Percentiles rank a stretch among this genome's conserved stretches.
phyloP scores from a whole-genome alignment of 176 grass and related monocot species.

The Juncus effusus region DNA sequence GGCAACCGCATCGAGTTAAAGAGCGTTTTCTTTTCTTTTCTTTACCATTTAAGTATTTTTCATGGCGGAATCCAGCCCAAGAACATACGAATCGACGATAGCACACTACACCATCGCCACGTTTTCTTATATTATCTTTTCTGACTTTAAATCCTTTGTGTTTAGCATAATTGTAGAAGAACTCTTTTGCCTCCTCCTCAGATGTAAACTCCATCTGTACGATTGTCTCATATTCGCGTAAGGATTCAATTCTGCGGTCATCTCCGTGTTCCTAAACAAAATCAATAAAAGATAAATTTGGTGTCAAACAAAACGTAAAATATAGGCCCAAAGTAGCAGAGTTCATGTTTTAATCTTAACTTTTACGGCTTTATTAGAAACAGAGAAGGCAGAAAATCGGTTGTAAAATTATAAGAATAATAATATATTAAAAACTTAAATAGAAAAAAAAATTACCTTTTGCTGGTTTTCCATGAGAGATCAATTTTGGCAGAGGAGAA shows the following conservation, averaged over 20 bases:
- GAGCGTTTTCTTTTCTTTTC: constrained; percentile 19
- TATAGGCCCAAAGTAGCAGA: too few species aligned
- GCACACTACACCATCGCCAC: neutral
- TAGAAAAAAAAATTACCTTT: too few species aligned
- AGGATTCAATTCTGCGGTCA: neutral
- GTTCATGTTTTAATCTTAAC: too few species aligned
- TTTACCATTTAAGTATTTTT: constrained; percentile 7
- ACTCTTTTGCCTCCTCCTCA: constrained; percentile 18
- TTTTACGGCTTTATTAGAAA: too few species aligned
- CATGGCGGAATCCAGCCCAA: constrained; percentile 12
- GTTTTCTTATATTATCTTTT: constrained; percentile 11
- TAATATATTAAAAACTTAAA: too few species aligned
- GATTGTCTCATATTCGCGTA: constrained; percentile 13
- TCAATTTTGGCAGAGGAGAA: too few species aligned
- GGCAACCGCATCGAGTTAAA: constrained; percentile 15
- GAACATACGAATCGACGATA: constrained; percentile 18
- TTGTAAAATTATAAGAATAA: too few species aligned
- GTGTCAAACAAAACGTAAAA: too few species aligned
- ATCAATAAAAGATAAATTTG: neutral
- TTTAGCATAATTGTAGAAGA: constrained; percentile 23
- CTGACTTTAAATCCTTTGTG: constrained; percentile 21
- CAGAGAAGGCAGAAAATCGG: too few species aligned
- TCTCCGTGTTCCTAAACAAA: constrained; percentile 5
- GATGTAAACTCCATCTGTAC: constrained; percentile 13
- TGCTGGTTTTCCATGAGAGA: too few species aligned